Evolutionary conservation across 1,284 basidiomycete genomes (phyloP), one percentile per base, ranked within the genome.

Genomic region (Cryptococcus sp.): DNA sequence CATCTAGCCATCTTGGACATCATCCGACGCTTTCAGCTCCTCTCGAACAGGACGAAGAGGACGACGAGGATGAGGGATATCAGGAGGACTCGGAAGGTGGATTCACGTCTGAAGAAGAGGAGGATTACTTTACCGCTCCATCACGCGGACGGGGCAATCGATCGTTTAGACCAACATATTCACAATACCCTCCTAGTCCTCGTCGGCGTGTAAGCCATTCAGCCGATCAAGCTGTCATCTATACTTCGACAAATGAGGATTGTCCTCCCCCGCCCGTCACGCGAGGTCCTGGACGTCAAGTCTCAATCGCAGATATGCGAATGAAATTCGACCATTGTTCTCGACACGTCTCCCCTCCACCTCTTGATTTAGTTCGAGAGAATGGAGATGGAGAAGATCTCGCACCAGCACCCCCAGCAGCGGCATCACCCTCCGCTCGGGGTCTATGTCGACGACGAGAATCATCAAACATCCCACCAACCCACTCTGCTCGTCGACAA

Each of bases 341-440:
- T 9, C 49, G 59, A 14, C 65, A 67, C 46, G 49, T 63, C 39
- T 63, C 61, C 14, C 65, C 65, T 4, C 65, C 65, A 2, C 65
- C 65, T 25, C 53, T 51, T 13, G 49, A 48, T 5, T 37, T 45
- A 24, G 28, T 31, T 13, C 36, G 16, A 16, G 36, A 39, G 36
- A 16, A 36, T 19, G 37, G 24, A 25, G 24, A 31, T 2, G 37
- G 24, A 23, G 24, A 28, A 2, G 36, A 23, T 7, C 18, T 45
- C 19, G 46, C 40, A 1, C 52, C 49, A 3, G 62, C 62, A 2
- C 64, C 62, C 13, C 64, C 64, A 1, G 62, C 64, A 16, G 64
- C 64, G 3, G 49, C 61, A 44, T 63, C 61, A 2, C 64, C 64
- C 2, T 61, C 58, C 1, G 64, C 64, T 4, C 55, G 52, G 23